A percentile compares a stretch with the other conserved stretches of the same genome.
These are phyloP conservation scores for Trichoderma atroviride DNA, from an alignment of 2,329 filamentous ascomycete genomes.

Conservation along the genomic window DNA sequence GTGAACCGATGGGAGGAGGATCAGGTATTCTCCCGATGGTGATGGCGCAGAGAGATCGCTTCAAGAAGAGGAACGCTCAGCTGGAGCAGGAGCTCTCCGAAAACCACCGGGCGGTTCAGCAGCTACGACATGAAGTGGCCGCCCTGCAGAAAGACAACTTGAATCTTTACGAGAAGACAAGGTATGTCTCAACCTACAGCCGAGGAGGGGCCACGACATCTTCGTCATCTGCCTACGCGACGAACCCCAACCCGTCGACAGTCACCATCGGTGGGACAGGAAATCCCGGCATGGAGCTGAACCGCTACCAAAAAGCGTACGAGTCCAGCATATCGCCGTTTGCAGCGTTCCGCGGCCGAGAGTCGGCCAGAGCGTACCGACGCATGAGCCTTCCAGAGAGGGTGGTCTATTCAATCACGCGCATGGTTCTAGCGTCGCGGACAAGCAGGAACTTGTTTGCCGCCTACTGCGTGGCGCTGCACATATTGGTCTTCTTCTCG, in stretches of 20 bases:
- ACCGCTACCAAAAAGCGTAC: slow-evolving; percentile 89
- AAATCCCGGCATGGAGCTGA: slow-evolving; percentile 67
- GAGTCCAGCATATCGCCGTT: slow-evolving; percentile 96
- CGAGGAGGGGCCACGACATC: slow-evolving; percentile 64
- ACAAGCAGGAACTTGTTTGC: slow-evolving; percentile 94
- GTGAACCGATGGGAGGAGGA: slow-evolving; percentile 71
- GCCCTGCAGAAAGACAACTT: slow-evolving; percentile 95
- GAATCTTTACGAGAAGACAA: slow-evolving; percentile 94
- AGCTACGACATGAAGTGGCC: slow-evolving; percentile 85
- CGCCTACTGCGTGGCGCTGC: slow-evolving; percentile 84
- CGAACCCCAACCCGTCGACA: slow-evolving; percentile 75
- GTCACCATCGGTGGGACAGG: slow-evolving; percentile 60
- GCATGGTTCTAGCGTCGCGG: slow-evolving; percentile 86
- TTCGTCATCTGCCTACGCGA: slow-evolving; percentile 66
- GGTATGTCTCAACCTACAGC: slow-evolving; percentile 93
- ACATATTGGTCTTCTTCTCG: slow-evolving; percentile 83
- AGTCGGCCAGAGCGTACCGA: slow-evolving; percentile 86
- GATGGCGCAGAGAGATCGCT: slow-evolving; percentile 94
- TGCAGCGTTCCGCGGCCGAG: slow-evolving; percentile 90
- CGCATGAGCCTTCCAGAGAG: slow-evolving; percentile 91
- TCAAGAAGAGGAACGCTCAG: slow-evolving; percentile 93
- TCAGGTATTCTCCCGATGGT: slow-evolving; percentile 97
- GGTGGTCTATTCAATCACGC: slow-evolving; percentile 85
- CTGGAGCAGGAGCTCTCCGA: slow-evolving; percentile 90
- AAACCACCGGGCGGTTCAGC: slow-evolving; percentile 77